Evolutionary conservation across 768 basidiomycete genomes (phyloP), one percentile per base, ranked within the genome.

Genomic region (Termitomyces sp.): DNA sequence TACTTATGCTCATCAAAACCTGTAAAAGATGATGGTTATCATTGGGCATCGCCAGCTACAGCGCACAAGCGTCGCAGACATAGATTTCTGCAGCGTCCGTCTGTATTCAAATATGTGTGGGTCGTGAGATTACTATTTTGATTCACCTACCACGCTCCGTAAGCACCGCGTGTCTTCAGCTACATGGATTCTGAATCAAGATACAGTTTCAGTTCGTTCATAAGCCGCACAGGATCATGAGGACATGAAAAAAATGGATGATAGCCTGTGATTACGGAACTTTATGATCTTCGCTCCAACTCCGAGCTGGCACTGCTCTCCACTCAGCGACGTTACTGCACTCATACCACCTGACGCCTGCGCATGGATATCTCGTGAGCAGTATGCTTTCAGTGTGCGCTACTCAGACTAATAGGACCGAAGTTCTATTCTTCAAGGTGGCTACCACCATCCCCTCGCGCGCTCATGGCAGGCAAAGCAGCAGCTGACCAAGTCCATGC

Each of bases 381-480:
- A 9, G 16, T 45, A 47, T 59, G 12, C 37, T 23, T 23, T 35
- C 21, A 8, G 19, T 40, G 40, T 21, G 12, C 37, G 25, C 44
- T n/a, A 11, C 35, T n/a, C 30, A 60, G 19, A 63, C 46, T 63
- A 35, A 60, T 27, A 5, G 28, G 4, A 51, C n/a, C n/a, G 23
- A 60, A 85, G 89, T 17, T 93, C 91, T 7, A 79, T 92, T 63
- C 80, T 93, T 27, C 90, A 96, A 70, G 95, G 95, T 58, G 95
- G 96, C 40, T 97, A 96, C 76, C 86, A 91, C 57, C 94, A 98
- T 72, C 89, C 94, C 16, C 81, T 91, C 61, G 81, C 93, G 8
- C 88, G 96, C 21, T 79, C 83, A 73, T 95, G 91, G 86, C 96
- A 99, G 73, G 79, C 82, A 25, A 83, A 84, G 56, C 84, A 88